Conservation (phyloP, 2,329 filamentous ascomycete genomes). For the Fusarium protoensiforme region DNA sequence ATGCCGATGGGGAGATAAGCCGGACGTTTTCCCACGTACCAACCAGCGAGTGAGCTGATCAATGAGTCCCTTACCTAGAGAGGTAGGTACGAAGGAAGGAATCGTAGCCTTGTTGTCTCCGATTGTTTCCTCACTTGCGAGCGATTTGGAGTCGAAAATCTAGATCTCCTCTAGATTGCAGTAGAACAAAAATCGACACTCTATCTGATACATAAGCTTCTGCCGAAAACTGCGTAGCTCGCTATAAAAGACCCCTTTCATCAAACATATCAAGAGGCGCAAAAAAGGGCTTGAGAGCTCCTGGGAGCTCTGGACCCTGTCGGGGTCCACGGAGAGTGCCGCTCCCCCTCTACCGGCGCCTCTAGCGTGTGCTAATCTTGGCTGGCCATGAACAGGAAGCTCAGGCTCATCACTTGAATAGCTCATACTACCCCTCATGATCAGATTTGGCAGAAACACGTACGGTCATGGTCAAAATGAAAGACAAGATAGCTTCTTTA, state of each 20-base stretch:
- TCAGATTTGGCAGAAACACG: no score
- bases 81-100: neutral
- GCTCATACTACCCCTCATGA: neutral
- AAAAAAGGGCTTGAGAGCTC: neutral
- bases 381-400: neutral
- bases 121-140: neutral
- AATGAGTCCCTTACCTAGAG: neutral
- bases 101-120: neutral
- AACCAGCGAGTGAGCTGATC: neutral
- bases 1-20: neutral
- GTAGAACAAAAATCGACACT: neutral
- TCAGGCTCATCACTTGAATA: neutral
- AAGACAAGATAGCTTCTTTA: neutral
- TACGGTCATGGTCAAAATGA: neutral
- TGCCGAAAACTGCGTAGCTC: neutral
- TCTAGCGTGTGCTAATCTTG: neutral
- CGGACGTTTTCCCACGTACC: neutral
- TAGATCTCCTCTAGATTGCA: neutral
- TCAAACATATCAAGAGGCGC: neutral
- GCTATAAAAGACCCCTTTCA: neutral
- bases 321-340: slow-evolving; percentile 2
- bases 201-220: neutral
- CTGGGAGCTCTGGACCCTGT: neutral
- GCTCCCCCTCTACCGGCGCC: neutral
- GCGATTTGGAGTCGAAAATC: neutral